phyloP scores from a whole-genome alignment of 2,329 filamentous ascomycete genomes.

The Cercospora beticola region DNA sequence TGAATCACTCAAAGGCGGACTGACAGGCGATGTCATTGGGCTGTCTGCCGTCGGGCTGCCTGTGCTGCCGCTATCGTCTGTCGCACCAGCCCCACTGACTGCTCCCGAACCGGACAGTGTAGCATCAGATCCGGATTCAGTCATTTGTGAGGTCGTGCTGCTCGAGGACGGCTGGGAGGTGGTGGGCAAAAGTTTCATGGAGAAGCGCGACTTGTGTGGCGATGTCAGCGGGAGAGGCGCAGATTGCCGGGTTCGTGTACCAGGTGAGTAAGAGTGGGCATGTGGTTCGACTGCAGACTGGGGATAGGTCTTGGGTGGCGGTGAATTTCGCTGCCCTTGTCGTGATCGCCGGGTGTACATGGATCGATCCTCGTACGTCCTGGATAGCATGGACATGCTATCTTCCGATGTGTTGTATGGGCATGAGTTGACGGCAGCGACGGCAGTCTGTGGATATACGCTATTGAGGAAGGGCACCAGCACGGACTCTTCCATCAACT shows the following conservation, averaged over 20 bases:
- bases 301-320: constrained; percentile 33
- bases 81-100: constrained; percentile 47
- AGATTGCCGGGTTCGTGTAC: constrained; percentile 32
- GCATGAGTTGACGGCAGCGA: constrained; percentile 43
- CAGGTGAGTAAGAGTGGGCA: constrained; percentile 29
- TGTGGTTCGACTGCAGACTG: constrained; percentile 33
- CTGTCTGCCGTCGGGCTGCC: constrained; percentile 49
- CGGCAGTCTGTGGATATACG: constrained; percentile 52
- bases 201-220: constrained; percentile 36
- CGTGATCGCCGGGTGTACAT: constrained; percentile 28
- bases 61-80: constrained; percentile 66
- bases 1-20: constrained; percentile 56
- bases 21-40: constrained; percentile 75
- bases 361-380: constrained; percentile 43
- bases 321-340: constrained; percentile 34
- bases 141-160: constrained; percentile 16
- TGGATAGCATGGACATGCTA: constrained; percentile 33
- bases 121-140: constrained; percentile 28
- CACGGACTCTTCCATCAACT: constrained; percentile 96
- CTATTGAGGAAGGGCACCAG: constrained; percentile 86
- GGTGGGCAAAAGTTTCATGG: constrained; percentile 36
- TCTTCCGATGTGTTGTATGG: constrained; percentile 44
- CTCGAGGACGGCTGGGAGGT: constrained; percentile 33
- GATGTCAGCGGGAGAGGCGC: constrained; percentile 37
- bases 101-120: constrained; percentile 34